Base-by-base conservation (phyloP, 1,284 basidiomycete genomes). In the Austroboletus niveus region DNA sequence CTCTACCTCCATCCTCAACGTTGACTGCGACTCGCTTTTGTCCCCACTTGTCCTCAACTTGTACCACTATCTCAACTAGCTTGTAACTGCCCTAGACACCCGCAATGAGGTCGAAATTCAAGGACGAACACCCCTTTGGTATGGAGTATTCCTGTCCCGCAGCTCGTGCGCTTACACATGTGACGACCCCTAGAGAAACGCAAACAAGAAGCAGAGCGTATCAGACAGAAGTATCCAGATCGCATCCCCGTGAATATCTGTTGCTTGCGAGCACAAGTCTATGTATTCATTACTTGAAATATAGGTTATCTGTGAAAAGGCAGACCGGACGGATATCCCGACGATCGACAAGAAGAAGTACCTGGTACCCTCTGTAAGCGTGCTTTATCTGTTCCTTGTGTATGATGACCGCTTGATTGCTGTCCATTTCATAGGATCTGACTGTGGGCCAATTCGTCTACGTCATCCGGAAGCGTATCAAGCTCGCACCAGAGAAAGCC, bases 301-400 rank as follows among this genome's bases (percentile, higher is more conserved):
- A 44, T 55, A 98, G 94, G 95, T 99, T 58, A 99, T 99, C 73
- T 99, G 97, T 75, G 97, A 99, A 83, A 98, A 98, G 79, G 96
- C 94, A 48, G 96, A 99, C 78, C 86, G 92, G 69, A 97, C 95
- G 52, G 97, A 99, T 74, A 98, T 99, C 69, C 94, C 95, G 0
- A 96, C 94, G 20, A 98, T 99, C 68, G 97, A 99, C 82, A 99
- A 99, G 92, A 99, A 99, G 91, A 99, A 99, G 80, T 99, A 99
- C 65, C 81, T 99, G 43, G 97, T 99, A 4, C 97, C 97, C 48
- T 96, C 94, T 48, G 93, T 95, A 65, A 61, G 84, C 70, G 47
- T 56, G 31, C 40, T 53, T 15, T 48, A 52, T 12, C 41, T 47
- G 17, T 38, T 41, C 39, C 35, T 22, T 24, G 22, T 50, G 50